Conservation (phyloP, 2,329 filamentous ascomycete genomes). For the Ophiocordyceps sinensis region DNA sequence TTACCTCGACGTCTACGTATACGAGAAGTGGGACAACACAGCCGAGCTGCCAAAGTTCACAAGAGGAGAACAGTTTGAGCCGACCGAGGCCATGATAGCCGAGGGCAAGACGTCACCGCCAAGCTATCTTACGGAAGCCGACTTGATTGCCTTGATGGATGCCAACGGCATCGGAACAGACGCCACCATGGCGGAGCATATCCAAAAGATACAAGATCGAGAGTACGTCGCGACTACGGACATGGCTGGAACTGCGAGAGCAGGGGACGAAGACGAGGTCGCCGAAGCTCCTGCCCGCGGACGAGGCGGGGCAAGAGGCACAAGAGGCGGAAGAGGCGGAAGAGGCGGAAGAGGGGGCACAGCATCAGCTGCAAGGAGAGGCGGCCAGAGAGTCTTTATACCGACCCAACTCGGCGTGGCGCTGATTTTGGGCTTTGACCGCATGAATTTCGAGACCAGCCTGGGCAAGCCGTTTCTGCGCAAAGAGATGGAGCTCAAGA, state of each 20-base stretch:
- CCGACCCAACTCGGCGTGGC: constrained; percentile 85
- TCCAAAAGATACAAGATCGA: constrained; percentile 83
- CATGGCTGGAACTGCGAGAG: constrained; percentile 22
- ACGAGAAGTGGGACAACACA: constrained; percentile 91
- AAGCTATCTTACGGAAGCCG: constrained; percentile 81
- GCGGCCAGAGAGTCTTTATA: constrained; percentile 69
- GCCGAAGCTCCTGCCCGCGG: constrained; percentile 27
- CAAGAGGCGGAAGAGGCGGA: constrained; percentile 20
- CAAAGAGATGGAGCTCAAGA: constrained; percentile 94
- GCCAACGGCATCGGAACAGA: constrained; percentile 97
- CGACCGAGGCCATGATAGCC: constrained; percentile 74
- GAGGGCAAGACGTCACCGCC: constrained; percentile 85
- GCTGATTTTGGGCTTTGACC: constrained; percentile 86
- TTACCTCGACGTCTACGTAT: constrained; percentile 89
- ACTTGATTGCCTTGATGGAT: constrained; percentile 94
- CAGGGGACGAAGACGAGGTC: constrained; percentile 23
- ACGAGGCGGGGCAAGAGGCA: constrained; percentile 29
- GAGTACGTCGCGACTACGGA: constrained; percentile 63
- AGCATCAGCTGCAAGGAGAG: constrained; percentile 25
- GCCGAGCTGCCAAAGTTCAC: constrained; percentile 67
- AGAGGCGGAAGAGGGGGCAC: constrained; percentile 24
- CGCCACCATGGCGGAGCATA: constrained; percentile 98
- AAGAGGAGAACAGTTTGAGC: constrained; percentile 69
- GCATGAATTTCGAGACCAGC: constrained; percentile 83
- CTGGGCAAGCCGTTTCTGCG: constrained; percentile 90